phyloP scores from a whole-genome alignment of 306 rosid genomes.

The Quercus glauca region DNA sequence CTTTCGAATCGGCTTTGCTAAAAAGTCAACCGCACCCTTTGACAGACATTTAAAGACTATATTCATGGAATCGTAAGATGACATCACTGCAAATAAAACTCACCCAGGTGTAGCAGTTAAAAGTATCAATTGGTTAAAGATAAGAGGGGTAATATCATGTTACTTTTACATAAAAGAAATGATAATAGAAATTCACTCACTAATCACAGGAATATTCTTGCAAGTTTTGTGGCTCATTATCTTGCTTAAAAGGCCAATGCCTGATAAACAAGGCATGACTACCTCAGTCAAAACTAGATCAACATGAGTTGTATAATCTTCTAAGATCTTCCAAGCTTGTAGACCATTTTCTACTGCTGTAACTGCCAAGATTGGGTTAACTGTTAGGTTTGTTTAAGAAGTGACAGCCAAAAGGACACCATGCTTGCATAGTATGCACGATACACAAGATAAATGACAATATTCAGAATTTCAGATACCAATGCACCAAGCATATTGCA shows the following conservation, averaged over 20 bases:
- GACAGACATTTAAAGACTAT: conserved; percentile 95
- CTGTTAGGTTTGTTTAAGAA: conserved; percentile 1
- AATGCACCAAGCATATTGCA: conserved; percentile 2
- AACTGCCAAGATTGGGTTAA: not conserved
- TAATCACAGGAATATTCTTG: conserved; percentile 64
- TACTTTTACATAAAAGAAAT: not conserved
- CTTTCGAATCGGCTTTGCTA: conserved; percentile 93
- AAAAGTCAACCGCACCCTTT: conserved; percentile 94
- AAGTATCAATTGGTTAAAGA: conserved; percentile 24
- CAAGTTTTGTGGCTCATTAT: conserved; percentile 50
- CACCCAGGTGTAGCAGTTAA: conserved; percentile 48
- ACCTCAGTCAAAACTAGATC: conserved; percentile 65
- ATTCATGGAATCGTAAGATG: conserved; percentile 94
- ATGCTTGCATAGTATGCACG: not conserved
- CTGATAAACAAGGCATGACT: conserved; percentile 62
- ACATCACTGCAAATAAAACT: conserved; percentile 89
- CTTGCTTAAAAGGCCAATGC: conserved; percentile 62
- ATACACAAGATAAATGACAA: not conserved
- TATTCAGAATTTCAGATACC: not conserved
- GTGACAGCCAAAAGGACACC: not conserved
- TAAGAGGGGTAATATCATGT: conserved; percentile 16
- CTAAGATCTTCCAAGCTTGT: conserved; percentile 51
- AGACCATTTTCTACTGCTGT: conserved; percentile 6
- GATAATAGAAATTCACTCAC: conserved; percentile 39
- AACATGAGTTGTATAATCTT: conserved; percentile 42